phyloP scores from a whole-genome alignment of 768 basidiomycete genomes.

The Boletus bicolor region DNA sequence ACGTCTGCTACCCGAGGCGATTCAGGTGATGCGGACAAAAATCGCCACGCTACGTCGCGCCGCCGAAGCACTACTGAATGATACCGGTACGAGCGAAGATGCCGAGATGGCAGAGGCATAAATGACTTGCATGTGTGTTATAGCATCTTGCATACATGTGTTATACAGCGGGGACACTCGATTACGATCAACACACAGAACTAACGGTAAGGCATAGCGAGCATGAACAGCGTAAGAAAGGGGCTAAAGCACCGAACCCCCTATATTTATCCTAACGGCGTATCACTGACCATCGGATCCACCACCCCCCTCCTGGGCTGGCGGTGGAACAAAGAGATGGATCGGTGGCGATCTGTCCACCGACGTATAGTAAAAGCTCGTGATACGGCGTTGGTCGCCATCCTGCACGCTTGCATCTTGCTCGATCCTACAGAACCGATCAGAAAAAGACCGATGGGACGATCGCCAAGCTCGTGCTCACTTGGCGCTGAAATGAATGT shows the following conservation, averaged over 20 bases:
- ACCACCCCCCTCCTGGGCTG: not conserved
- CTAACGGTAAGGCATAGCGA: not conserved
- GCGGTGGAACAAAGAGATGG: slow-evolving; percentile 24
- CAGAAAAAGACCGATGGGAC: not conserved
- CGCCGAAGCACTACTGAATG: slow-evolving; percentile 53
- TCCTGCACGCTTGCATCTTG: not conserved
- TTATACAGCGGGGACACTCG: not conserved
- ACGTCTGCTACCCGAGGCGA: slow-evolving; percentile 74
- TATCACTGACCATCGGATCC: slow-evolving; percentile 9
- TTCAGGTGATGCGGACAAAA: slow-evolving; percentile 81
- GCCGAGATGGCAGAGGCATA: slow-evolving; percentile 51
- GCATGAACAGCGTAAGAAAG: not conserved
- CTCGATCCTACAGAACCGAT: slow-evolving; percentile 22
- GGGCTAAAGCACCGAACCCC: not conserved
- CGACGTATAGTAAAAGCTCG: slow-evolving; percentile 36
- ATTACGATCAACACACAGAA: not conserved
- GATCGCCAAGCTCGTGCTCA: slow-evolving; percentile 12
- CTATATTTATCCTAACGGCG: not conserved
- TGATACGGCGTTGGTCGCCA: slow-evolving; percentile 27
- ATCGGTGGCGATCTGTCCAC: slow-evolving; percentile 33
- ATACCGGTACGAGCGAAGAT: slow-evolving; percentile 42
- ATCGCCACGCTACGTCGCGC: slow-evolving; percentile 57
- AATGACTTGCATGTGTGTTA: not conserved
- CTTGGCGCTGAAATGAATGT: slow-evolving; percentile 41
- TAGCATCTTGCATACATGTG: slow-evolving; percentile 2